phyloP scores from a whole-genome alignment of 208 protist species.

The Trypanosoma caninum region DNA sequence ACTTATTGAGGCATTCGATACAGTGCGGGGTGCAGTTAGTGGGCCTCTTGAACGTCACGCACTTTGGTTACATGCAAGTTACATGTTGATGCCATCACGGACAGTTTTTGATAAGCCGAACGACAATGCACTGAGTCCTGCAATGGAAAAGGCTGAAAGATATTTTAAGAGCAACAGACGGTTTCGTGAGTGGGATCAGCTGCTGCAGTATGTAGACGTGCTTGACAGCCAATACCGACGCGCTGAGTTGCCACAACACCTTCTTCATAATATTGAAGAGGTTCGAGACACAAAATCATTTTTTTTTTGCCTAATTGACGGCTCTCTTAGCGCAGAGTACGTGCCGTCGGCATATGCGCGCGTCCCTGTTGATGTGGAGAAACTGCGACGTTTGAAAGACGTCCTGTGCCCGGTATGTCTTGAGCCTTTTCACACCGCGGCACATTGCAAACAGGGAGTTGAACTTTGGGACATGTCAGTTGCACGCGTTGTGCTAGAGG shows the following conservation, averaged over 20 bases:
- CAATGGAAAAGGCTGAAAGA: conserved; percentile 47
- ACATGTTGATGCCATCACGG: conserved; percentile 61
- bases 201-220: conserved; percentile 61
- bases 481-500: conserved; percentile 62
- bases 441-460: conserved; percentile 36
- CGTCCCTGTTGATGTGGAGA: conserved; percentile 67
- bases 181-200: conserved; percentile 66
- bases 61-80: conserved; percentile 81
- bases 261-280: conserved; percentile 43
- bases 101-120: conserved; percentile 81
- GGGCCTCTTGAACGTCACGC: conserved; percentile 78
- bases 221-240: conserved; percentile 71
- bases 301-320: conserved; percentile 85
- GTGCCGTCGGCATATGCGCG: conserved; percentile 71
- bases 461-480: conserved; percentile 83
- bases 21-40: conserved; percentile 70
- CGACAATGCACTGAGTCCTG: conserved; percentile 62
- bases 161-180: conserved; percentile 46
- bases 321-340: conserved; percentile 55
- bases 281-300: conserved; percentile 68
- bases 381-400: conserved; percentile 60
- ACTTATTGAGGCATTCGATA: conserved; percentile 76
- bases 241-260: conserved; percentile 27
- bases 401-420: conserved; percentile 71
- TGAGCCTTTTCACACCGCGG: conserved; percentile 67